These are phyloP conservation scores for Whalleya microplaca DNA, from an alignment of 2,329 filamentous ascomycete species.

Conservation along the genomic window DNA sequence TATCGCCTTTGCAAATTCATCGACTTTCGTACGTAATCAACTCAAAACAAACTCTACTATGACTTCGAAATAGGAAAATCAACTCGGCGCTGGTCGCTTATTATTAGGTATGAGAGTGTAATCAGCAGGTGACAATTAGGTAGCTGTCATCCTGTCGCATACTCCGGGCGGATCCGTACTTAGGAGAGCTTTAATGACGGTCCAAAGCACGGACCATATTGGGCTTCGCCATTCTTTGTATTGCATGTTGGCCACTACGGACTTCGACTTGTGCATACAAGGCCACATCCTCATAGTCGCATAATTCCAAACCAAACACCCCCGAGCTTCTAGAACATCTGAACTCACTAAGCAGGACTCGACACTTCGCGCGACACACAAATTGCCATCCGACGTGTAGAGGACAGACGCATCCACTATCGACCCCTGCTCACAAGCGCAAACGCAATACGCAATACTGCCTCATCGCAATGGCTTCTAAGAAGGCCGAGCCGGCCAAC, in stretches of 20 bases:
- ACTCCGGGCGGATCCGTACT: too few species aligned
- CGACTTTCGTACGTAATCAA: slow-evolving; percentile 1
- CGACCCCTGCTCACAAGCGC: background rate
- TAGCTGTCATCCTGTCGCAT: background rate
- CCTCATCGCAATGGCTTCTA: slow-evolving; percentile 31
- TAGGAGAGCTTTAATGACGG: background rate
- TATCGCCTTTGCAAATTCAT: slow-evolving; percentile 18
- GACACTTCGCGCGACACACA: background rate
- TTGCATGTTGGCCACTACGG: too few species aligned
- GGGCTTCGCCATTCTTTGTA: too few species aligned
- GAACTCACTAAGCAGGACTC: background rate
- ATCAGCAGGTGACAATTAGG: background rate
- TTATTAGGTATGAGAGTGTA: background rate
- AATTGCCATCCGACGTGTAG: background rate
- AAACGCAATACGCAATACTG: background rate
- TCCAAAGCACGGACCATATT: background rate
- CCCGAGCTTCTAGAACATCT: background rate
- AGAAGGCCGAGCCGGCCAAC: slow-evolving; percentile 27
- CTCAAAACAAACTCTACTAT: too few species aligned
- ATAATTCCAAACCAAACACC: background rate
- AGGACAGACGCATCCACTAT: background rate
- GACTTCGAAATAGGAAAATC: background rate
- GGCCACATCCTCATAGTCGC: background rate
- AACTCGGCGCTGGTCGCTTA: background rate
- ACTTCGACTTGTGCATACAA: background rate